Percentiles rank a stretch among this genome's conserved stretches.
phyloP scores from a whole-genome alignment of 495 filamentous ascomycete species.

The Aspergillus egyptiacus region DNA sequence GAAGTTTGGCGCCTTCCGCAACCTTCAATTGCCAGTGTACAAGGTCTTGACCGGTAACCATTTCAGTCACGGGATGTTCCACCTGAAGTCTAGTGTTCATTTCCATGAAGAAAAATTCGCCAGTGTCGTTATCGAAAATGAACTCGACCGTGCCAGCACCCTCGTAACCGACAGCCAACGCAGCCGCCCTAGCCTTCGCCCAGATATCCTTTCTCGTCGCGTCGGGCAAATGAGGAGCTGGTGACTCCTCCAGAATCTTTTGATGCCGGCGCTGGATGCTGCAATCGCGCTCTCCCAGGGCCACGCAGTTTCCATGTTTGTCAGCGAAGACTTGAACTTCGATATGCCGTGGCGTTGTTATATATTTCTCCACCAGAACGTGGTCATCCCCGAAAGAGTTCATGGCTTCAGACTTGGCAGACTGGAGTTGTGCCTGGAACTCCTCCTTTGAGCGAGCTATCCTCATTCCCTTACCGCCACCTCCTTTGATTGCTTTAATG shows the following conservation, averaged over 20 bases:
- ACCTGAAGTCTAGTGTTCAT: slow-evolving; percentile 98
- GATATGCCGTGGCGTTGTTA: slow-evolving; percentile 88
- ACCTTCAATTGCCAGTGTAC: slow-evolving; percentile 96
- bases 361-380: slow-evolving; percentile 97
- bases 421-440: slow-evolving; percentile 74
- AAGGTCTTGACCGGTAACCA: slow-evolving; percentile 90
- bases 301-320: slow-evolving; percentile 75
- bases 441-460: slow-evolving; percentile 70
- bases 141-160: slow-evolving; percentile 98
- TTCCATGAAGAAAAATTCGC: slow-evolving; percentile 98
- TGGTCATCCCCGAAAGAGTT: slow-evolving; percentile 94
- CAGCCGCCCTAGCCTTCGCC: slow-evolving; percentile 87
- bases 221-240: slow-evolving; percentile 79
- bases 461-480: slow-evolving; percentile 99
- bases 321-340: slow-evolving; percentile 98
- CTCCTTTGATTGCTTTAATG: slow-evolving; percentile 94
- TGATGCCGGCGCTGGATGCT: slow-evolving; percentile 87
- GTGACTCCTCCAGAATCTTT: slow-evolving; percentile 96
- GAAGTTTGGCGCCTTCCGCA: slow-evolving; percentile 80
- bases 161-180: slow-evolving; percentile 87
- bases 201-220: slow-evolving; percentile 79
- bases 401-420: slow-evolving; percentile 81
- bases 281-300: slow-evolving; percentile 80
- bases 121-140: slow-evolving; percentile 94
- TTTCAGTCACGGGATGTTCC: slow-evolving; percentile 96